Evolutionary conservation across 1,284 basidiomycete genomes (phyloP).

Genomic region (Ganoderma boninense): DNA sequence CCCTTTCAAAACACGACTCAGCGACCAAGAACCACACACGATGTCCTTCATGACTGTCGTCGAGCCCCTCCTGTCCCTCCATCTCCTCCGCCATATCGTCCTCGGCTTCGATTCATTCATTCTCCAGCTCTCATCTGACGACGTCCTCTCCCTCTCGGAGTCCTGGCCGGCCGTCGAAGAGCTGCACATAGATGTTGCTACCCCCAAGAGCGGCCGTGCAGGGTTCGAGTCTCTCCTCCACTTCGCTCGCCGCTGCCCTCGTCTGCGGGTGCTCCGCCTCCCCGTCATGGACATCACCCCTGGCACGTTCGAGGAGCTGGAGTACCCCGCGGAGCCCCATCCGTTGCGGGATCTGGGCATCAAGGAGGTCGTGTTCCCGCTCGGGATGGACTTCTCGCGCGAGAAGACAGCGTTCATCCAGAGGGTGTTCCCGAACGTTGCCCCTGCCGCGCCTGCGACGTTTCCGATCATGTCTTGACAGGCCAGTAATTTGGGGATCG

Average conservation of each 20-base stretch:
- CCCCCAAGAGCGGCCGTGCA: slow-evolving; percentile 2
- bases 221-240: slow-evolving; percentile 12
- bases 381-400: not conserved
- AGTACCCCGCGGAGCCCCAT: slow-evolving; percentile 2
- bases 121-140: not conserved
- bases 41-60: not conserved
- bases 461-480: slow-evolving; percentile 6
- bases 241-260: slow-evolving; percentile 9
- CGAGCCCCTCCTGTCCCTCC: not conserved
- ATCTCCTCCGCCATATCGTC: not conserved
- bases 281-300: slow-evolving; percentile 10
- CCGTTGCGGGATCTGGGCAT: slow-evolving; percentile 7
- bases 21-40: no score
- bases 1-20: no score
- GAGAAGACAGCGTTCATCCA: slow-evolving; percentile 5
- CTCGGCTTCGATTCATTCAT: not conserved
- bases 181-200: slow-evolving; percentile 3
- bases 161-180: slow-evolving; percentile 12
- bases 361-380: slow-evolving; percentile 13
- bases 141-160: not conserved
- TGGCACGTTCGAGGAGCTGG: not conserved
- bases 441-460: not conserved
- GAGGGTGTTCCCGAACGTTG: slow-evolving; percentile 9
- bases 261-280: slow-evolving; percentile 2
- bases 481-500: slow-evolving; percentile 9